Evolutionary conservation across 352 stramenopile genomes (phyloP).

Genomic region (Globisporangium barbulae): DNA sequence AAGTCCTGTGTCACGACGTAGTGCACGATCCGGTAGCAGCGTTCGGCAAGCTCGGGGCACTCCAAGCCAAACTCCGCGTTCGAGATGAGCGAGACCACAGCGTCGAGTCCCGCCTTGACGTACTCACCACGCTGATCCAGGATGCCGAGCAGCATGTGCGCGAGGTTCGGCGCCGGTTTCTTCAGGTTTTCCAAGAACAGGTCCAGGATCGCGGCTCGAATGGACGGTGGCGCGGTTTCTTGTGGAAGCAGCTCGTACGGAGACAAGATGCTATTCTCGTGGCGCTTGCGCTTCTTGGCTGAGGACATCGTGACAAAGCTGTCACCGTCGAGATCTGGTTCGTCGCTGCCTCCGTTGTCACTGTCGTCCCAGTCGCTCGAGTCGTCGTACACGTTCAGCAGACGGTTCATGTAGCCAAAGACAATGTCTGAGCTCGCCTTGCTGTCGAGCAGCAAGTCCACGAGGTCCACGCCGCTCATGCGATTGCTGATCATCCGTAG

Average conservation of each 20-base stretch:
- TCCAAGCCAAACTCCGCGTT: slow-evolving; percentile 66
- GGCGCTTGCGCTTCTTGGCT: slow-evolving; percentile 38
- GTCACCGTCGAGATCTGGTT: slow-evolving; percentile 17
- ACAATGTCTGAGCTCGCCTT: slow-evolving; percentile 63
- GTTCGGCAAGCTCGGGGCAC: slow-evolving; percentile 55
- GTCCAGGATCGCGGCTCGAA: slow-evolving; percentile 68
- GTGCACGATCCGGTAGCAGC: slow-evolving; percentile 68
- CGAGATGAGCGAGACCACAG: slow-evolving; percentile 69
- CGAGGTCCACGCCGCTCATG: slow-evolving; percentile 53
- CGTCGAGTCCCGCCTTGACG: slow-evolving; percentile 59
- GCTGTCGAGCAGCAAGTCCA: slow-evolving; percentile 70
- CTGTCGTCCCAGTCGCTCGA: slow-evolving; percentile 21
- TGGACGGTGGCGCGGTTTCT: slow-evolving; percentile 37
- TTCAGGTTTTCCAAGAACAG: slow-evolving; percentile 74
- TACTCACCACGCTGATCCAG: slow-evolving; percentile 39
- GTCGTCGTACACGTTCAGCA: slow-evolving; percentile 68
- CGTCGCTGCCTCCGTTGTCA: slow-evolving; percentile 15
- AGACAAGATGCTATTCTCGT: slow-evolving; percentile 43
- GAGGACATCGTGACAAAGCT: slow-evolving; percentile 34
- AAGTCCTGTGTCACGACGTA: slow-evolving; percentile 65
- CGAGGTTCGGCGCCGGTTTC: slow-evolving; percentile 72
- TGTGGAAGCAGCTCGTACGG: slow-evolving; percentile 46
- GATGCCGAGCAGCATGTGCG: slow-evolving; percentile 67
- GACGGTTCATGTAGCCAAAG: slow-evolving; percentile 75
- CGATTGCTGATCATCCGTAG: slow-evolving; percentile 65